phyloP scores from a whole-genome alignment of 2,329 filamentous ascomycete genomes.

The Colletotrichum orchidophilum region DNA sequence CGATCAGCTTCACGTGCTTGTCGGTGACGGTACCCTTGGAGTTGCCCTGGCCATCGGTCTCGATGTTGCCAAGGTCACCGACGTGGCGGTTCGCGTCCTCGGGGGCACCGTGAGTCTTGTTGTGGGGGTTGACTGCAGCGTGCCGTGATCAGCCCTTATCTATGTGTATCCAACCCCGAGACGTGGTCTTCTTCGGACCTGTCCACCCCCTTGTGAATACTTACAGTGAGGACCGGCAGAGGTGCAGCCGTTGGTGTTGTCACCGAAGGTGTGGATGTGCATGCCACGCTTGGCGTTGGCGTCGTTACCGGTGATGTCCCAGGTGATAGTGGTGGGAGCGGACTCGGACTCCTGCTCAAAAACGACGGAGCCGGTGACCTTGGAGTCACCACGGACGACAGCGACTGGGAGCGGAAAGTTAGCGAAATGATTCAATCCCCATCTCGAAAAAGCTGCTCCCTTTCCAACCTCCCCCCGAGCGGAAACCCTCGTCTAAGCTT shows the following conservation, averaged over 20 bases:
- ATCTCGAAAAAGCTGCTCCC: neutral
- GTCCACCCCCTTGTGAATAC: slow-evolving; percentile 50
- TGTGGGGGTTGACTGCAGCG: slow-evolving; percentile 88
- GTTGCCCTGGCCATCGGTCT: slow-evolving; percentile 93
- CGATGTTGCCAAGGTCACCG: slow-evolving; percentile 96
- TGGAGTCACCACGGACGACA: slow-evolving; percentile 97
- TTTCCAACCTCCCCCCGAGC: neutral
- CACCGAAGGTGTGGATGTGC: slow-evolving; percentile 98
- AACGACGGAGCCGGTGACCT: slow-evolving; percentile 90
- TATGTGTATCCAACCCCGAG: too few relatives aligned
- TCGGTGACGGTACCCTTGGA: slow-evolving; percentile 83
- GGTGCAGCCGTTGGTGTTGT: slow-evolving; percentile 99
- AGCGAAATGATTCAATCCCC: slow-evolving; percentile 37
- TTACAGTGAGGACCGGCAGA: slow-evolving; percentile 97
- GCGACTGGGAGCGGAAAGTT: slow-evolving; percentile 70
- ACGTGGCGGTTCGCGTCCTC: slow-evolving; percentile 88
- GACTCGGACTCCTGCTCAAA: slow-evolving; percentile 93
- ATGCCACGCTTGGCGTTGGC: slow-evolving; percentile 96
- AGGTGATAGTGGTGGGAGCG: slow-evolving; percentile 85
- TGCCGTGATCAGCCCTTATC: slow-evolving; percentile 1
- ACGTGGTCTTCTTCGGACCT: too few relatives aligned
- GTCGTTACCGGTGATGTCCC: slow-evolving; percentile 92
- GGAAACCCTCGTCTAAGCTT: slow-evolving; percentile 8
- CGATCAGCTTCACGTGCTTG: slow-evolving; percentile 92
- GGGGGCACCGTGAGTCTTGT: slow-evolving; percentile 92